phyloP scores from a whole-genome alignment of 2,329 filamentous ascomycete species.

The Coccinonectria pachysandricola region DNA sequence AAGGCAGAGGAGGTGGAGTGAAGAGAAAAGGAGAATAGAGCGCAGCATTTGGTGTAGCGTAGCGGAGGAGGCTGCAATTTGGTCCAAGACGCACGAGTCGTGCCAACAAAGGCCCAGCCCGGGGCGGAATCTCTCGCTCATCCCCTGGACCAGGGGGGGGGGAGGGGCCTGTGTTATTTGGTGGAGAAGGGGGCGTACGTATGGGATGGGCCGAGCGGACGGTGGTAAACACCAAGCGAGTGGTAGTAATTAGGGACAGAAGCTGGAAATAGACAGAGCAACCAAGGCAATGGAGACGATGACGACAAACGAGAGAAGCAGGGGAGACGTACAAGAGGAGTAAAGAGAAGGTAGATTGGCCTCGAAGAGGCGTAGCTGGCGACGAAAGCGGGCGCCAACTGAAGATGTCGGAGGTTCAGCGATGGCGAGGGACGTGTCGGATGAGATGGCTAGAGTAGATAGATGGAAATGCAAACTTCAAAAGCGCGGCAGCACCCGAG shows the following conservation, averaged over 20 bases:
- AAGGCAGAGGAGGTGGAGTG: constrained; percentile 18
- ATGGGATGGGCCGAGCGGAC: constrained; percentile 2
- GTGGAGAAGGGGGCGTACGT: constrained; percentile 10
- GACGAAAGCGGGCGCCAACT: constrained; percentile 1
- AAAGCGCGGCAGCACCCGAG: too few relatives aligned
- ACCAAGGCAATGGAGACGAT: neutral
- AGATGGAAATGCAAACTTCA: too few relatives aligned
- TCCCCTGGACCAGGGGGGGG: constrained; percentile 20
- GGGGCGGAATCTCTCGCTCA: constrained; percentile 20
- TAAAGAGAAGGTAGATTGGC: constrained; percentile 3
- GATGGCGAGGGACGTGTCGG: neutral
- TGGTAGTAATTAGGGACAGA: too few relatives aligned
- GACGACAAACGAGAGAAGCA: neutral
- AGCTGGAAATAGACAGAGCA: neutral
- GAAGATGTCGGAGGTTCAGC: constrained; percentile 1
- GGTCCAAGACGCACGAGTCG: constrained; percentile 22
- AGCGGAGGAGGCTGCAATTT: constrained; percentile 20
- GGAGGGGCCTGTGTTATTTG: constrained; percentile 9
- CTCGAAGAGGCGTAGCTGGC: constrained; percentile 1
- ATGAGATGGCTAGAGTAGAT: neutral
- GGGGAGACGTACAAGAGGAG: neutral
- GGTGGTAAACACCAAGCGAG: too few relatives aligned
- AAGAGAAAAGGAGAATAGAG: constrained; percentile 22
- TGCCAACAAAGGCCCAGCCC: constrained; percentile 20
- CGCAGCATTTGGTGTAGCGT: constrained; percentile 19